Evolutionary conservation across 2,329 filamentous ascomycete genomes (phyloP).

Genomic region (Hypocreales sp.): DNA sequence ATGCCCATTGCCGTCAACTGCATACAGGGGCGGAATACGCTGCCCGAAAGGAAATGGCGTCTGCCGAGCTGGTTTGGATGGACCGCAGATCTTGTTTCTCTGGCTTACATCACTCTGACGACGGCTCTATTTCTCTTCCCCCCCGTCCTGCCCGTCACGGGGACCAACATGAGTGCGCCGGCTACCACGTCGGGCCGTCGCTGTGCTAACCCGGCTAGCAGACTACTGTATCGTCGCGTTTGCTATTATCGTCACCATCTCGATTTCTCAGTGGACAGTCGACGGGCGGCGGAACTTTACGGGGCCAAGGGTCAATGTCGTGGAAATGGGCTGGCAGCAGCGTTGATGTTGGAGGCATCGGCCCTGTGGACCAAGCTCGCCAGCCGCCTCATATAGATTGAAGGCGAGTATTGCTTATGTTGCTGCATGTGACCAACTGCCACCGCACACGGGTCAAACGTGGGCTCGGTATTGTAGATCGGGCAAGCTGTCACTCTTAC

Average conservation of each 20-base stretch:
- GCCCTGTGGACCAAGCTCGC: too few species aligned
- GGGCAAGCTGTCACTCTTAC: too few species aligned
- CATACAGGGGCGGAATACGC: conserved; percentile 43
- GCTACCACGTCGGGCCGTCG: too few species aligned
- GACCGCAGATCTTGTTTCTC: conserved; percentile 24
- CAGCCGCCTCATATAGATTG: too few species aligned
- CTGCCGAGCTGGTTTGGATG: conserved; percentile 19
- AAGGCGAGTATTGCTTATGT: too few species aligned
- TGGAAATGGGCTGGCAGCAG: too few species aligned
- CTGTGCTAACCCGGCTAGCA: conserved; percentile 1
- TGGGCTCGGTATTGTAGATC: too few species aligned
- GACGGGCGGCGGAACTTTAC: conserved; percentile 29
- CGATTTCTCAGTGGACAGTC: conserved; percentile 25
- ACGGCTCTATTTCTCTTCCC: conserved; percentile 62
- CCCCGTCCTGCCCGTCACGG: conserved; percentile 45
- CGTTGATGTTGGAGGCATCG: too few species aligned
- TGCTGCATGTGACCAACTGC: too few species aligned
- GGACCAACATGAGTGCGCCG: conserved; percentile 47
- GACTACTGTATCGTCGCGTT: conserved; percentile 31
- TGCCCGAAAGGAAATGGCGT: conserved; percentile 33
- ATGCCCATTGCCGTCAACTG: conserved; percentile 60
- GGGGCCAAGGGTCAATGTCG: conserved; percentile 13
- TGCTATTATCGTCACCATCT: conserved; percentile 26
- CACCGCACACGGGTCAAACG: too few species aligned
- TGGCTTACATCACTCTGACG: conserved; percentile 49